These are phyloP conservation scores for Skeletonema grethae DNA, from an alignment of 108 stramenopile genomes.

Conservation along the genomic window DNA sequence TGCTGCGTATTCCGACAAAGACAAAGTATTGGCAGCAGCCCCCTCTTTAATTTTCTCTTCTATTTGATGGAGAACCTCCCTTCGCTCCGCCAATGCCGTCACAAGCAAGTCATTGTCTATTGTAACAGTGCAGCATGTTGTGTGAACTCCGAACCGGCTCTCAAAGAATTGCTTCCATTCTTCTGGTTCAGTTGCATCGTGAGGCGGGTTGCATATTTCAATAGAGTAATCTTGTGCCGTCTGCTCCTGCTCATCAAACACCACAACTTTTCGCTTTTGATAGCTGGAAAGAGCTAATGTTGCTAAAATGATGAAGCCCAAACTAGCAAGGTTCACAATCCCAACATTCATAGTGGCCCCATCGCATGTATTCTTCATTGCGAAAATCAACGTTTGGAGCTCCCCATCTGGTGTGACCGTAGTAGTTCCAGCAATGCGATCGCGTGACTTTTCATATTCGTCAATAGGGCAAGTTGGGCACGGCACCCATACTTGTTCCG, in stretches of 20 bases:
- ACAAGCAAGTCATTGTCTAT: slow-evolving; percentile 86
- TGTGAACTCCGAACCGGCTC: slow-evolving; percentile 58
- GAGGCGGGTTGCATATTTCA: slow-evolving; percentile 76
- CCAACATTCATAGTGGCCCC: slow-evolving; percentile 50
- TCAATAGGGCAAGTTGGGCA: slow-evolving; percentile 44
- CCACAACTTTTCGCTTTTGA: slow-evolving; percentile 59
- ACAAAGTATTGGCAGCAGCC: slow-evolving; percentile 50
- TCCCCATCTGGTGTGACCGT: slow-evolving; percentile 36
- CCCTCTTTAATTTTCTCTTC: slow-evolving; percentile 65
- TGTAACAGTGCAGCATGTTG: slow-evolving; percentile 79
- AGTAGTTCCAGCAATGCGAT: slow-evolving; percentile 38
- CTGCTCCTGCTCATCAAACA: slow-evolving; percentile 86
- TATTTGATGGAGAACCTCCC: slow-evolving; percentile 61
- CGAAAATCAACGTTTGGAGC: slow-evolving; percentile 55
- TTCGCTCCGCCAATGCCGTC: slow-evolving; percentile 69
- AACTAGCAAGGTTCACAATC: slow-evolving; percentile 63
- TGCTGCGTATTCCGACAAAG: slow-evolving; percentile 62
- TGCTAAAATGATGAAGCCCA: slow-evolving; percentile 57
- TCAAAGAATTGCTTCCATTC: slow-evolving; percentile 86
- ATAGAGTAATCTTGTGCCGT: slow-evolving; percentile 94
- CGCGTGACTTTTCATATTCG: slow-evolving; percentile 34
- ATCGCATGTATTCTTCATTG: slow-evolving; percentile 65
- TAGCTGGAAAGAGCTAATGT: slow-evolving; percentile 51
- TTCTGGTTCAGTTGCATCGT: slow-evolving; percentile 79
- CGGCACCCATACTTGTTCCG: slow-evolving; percentile 62